Conservation (phyloP, 257 asterid genomes). For the Paraleonurus japonicus region DNA sequence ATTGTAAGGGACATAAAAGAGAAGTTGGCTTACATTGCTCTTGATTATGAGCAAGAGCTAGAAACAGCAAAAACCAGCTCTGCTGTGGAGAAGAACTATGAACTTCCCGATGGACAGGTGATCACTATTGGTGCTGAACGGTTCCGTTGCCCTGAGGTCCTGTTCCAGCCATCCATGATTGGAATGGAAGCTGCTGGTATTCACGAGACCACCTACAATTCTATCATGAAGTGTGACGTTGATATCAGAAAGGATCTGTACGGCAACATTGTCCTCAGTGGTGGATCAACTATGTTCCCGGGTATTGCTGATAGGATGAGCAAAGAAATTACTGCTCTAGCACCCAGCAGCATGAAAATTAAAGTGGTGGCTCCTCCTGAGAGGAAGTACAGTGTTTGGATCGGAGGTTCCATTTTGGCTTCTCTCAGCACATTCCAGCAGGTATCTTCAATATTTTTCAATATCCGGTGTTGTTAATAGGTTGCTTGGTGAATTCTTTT, state of each 20-base stretch:
- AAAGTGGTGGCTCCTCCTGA: slow-evolving; percentile 91
- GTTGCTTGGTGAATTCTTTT: too few species aligned
- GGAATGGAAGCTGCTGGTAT: slow-evolving; percentile 88
- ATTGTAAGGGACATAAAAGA: slow-evolving; percentile 78
- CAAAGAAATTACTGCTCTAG: slow-evolving; percentile 78
- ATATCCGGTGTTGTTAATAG: background rate
- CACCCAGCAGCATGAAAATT: slow-evolving; percentile 80
- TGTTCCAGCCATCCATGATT: slow-evolving; percentile 79
- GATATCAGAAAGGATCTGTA: slow-evolving; percentile 82
- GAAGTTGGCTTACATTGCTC: slow-evolving; percentile 80
- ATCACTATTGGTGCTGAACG: slow-evolving; percentile 78
- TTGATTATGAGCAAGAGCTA: slow-evolving; percentile 70
- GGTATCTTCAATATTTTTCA: slow-evolving; percentile 34
- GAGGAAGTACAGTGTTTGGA: slow-evolving; percentile 90
- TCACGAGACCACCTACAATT: slow-evolving; percentile 73
- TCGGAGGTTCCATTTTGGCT: slow-evolving; percentile 78
- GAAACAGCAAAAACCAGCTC: slow-evolving; percentile 75
- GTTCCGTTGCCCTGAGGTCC: slow-evolving; percentile 86
- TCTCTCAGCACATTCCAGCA: slow-evolving; percentile 93
- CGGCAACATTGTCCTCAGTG: slow-evolving; percentile 78
- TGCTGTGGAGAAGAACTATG: slow-evolving; percentile 71
- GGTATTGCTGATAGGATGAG: slow-evolving; percentile 88
- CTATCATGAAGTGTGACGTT: slow-evolving; percentile 82
- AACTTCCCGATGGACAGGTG: slow-evolving; percentile 79
- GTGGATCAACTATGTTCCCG: slow-evolving; percentile 76